Base-by-base conservation (phyloP, 148 eudicot genomes). In the Amaranthus palmeri region DNA sequence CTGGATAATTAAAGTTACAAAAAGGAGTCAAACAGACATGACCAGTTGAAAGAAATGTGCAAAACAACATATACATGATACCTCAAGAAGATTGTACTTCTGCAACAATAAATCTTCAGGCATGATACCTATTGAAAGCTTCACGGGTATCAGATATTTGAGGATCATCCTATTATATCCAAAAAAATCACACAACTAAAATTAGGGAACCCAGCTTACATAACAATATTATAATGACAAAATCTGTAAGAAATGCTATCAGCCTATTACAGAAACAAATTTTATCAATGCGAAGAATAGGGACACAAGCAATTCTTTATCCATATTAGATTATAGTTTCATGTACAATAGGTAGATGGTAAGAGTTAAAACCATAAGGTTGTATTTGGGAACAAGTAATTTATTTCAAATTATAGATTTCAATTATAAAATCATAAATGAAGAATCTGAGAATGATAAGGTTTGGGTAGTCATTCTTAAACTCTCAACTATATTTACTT, bases 101-200 rank as follows among this genome's bases (percentile, higher is more conserved):
- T 85, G 86, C 65, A 95, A 78, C 74, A 95, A 83, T 3, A 82
- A 82, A 63, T 74, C 81, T 71, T 78, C 77, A 52, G 99, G 99
- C 62, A 91, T 72, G 80, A 95, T 89, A 75, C 97, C 97, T 63
- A 95, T 82, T 53, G 97, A 95, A 75, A 90, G 96, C 91, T 95
- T 95, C 52, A 95, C 99, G 62, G 99, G 99, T 81, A 95, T 85
- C 80, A 95, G 81, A 80, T 95, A 95, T 80, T 95, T 95, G 81
- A 95, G 82, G 77, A 95, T 95, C 96, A 91, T 86, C 92, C 99
- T 95, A 80, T 65, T 55, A 67, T 14, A 53, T 67, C 45, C 78
- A 80, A 61, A 43, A 78, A 55, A 74, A 17, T 42, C 45, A 44
- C 8, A 67, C 46, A 51, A 8, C 60, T 57, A 65, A 71, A 10